Evolutionary conservation across 2,329 filamentous ascomycete species (phyloP).

Genomic region (Daldinia sp.): DNA sequence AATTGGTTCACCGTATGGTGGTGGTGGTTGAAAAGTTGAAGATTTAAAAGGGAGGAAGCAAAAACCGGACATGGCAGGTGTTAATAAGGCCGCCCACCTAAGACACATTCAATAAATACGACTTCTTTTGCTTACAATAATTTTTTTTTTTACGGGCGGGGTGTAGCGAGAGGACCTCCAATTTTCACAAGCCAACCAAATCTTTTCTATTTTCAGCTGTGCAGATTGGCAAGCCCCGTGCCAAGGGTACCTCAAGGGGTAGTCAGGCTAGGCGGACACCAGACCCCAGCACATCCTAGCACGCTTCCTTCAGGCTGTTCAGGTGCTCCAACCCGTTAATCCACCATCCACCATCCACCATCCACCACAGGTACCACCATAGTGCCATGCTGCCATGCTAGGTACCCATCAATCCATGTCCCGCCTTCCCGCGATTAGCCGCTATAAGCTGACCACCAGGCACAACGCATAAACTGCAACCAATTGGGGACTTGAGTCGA

Average conservation of each 20-base stretch:
- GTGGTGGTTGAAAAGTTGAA: constrained; percentile 29
- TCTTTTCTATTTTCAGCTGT: constrained; percentile 34
- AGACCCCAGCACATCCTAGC: background rate
- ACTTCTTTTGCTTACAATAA: constrained; percentile 19
- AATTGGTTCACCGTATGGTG: constrained; percentile 32
- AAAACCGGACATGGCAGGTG: constrained; percentile 9
- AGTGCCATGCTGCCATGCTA: background rate
- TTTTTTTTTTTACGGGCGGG: constrained; percentile 14
- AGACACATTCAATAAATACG: constrained; percentile 19
- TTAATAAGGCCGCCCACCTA: constrained; percentile 8
- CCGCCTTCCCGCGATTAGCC: constrained; percentile 34
- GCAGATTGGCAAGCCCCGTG: constrained; percentile 19
- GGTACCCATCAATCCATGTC: background rate
- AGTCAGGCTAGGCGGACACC: constrained; percentile 19
- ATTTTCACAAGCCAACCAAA: constrained; percentile 25
- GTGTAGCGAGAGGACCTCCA: constrained; percentile 32
- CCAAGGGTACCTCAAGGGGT: constrained; percentile 1
- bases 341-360: background rate
- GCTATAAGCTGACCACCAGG: constrained; percentile 30
- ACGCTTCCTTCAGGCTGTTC: constrained; percentile 26
- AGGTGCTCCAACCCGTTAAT: constrained; percentile 25
- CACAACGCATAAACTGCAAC: background rate
- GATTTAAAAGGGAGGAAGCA: constrained; percentile 22
- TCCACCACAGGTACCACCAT: background rate
- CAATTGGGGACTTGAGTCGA: background rate